Conservation (phyloP, 2,329 filamentous ascomycete species). For the Bisporella sp. region DNA sequence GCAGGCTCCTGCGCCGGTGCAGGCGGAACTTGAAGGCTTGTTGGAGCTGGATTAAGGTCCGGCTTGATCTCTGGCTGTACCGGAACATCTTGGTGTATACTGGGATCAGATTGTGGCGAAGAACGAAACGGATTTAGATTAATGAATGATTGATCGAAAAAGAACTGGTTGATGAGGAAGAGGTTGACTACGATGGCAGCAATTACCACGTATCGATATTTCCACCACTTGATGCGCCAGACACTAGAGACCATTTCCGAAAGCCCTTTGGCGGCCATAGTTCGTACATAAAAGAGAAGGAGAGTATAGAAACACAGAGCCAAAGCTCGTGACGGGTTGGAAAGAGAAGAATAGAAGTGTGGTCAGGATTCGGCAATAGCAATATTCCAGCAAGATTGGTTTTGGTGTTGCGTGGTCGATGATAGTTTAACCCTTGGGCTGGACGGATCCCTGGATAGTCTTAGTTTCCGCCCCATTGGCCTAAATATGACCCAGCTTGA, state of each 20-base stretch:
- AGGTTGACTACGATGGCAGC: conserved; percentile 15
- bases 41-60: neutral
- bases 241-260: conserved; percentile 18
- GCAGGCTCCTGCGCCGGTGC: neutral
- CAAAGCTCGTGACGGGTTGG: too few species aligned
- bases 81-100: neutral
- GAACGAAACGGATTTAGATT: conserved; percentile 8
- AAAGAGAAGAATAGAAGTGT: too few species aligned
- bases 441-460: too few species aligned
- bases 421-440: too few species aligned
- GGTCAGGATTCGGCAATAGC: too few species aligned
- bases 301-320: too few species aligned
- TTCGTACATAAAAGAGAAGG: neutral
- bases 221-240: conserved; percentile 19
- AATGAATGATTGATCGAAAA: conserved; percentile 13
- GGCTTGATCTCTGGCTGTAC: neutral
- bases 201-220: conserved; percentile 18
- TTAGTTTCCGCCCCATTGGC: too few species aligned
- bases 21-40: neutral
- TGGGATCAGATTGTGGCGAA: neutral
- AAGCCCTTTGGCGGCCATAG: conserved; percentile 6
- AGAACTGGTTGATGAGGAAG: conserved; percentile 19
- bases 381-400: too few species aligned
- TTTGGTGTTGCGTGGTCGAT: too few species aligned
- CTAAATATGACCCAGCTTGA: too few species aligned